Conservation (phyloP, 805 yeast species). For the Pichia scutulata region DNA sequence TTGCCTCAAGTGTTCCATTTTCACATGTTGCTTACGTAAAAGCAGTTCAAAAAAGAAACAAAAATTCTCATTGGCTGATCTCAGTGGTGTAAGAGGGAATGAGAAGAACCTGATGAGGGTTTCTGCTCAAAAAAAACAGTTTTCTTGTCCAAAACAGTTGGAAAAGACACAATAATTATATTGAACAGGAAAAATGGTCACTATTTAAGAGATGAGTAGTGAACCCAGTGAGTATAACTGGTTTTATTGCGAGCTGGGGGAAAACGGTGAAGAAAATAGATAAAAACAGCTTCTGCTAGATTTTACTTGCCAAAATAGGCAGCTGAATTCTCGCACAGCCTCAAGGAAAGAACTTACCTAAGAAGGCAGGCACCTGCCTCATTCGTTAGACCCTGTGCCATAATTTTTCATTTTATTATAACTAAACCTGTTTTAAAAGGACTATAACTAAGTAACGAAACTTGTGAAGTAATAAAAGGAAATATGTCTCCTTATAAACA, state of each 20-base stretch:
- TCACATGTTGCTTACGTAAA: neutral
- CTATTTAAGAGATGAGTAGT: neutral
- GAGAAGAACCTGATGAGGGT: neutral
- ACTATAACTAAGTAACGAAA: too few relatives aligned
- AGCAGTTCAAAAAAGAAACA: neutral
- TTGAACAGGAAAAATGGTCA: neutral
- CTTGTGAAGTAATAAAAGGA: neutral
- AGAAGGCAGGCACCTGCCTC: constrained; percentile 27
- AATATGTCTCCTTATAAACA: neutral
- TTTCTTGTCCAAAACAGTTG: too few relatives aligned
- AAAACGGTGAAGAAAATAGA: neutral
- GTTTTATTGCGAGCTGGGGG: neutral
- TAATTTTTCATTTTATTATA: constrained; percentile 24
- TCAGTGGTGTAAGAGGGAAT: neutral
- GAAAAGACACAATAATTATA: neutral
- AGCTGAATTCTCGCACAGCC: neutral
- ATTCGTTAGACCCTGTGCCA: constrained; percentile 11
- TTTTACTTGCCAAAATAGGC: neutral
- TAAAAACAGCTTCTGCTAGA: neutral
- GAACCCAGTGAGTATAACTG: neutral
- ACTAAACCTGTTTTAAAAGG: too few relatives aligned
- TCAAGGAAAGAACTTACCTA: neutral
- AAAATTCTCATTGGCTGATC: neutral
- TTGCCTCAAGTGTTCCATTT: neutral
- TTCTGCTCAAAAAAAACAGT: neutral